A percentile compares a stretch with the other conserved stretches of the same genome.
Evolutionary conservation across 2,329 filamentous ascomycete species (phyloP).

Genomic region (Neurospora sp.): DNA sequence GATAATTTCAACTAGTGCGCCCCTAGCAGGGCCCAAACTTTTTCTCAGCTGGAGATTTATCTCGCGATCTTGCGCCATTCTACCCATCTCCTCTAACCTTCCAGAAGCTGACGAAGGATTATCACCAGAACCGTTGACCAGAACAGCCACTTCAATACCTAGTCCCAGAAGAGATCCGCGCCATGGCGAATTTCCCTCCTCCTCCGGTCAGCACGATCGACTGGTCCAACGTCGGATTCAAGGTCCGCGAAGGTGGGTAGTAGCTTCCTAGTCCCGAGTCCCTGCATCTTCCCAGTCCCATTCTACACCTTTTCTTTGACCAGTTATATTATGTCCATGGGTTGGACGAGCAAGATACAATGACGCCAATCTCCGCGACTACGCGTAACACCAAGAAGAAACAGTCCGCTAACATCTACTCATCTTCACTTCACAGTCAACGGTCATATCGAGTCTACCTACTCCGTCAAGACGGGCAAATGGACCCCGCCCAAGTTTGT

Average conservation of each 20-base stretch:
- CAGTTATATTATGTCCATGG: background rate
- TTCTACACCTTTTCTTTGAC: background rate
- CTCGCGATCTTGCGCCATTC: background rate
- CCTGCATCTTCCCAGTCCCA: background rate
- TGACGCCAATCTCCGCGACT: background rate
- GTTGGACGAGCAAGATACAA: background rate
- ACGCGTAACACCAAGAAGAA: background rate
- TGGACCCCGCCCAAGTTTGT: conserved; percentile 77
- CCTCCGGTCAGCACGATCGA: conserved; percentile 74
- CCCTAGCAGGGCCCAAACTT: too few species aligned
- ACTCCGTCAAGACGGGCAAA: conserved; percentile 60
- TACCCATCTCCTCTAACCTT: background rate
- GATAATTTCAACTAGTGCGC: background rate
- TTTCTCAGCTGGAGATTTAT: background rate
- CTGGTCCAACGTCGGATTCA: conserved; percentile 90
- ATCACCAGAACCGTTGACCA: background rate
- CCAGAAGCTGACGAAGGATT: background rate
- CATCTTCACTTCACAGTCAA: conserved; percentile 50
- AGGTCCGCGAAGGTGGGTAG: conserved; percentile 69
- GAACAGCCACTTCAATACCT: background rate
- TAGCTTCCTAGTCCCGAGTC: background rate
- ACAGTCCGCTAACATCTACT: background rate
- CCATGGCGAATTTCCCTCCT: conserved; percentile 58
- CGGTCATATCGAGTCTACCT: conserved; percentile 85
- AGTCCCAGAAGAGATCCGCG: background rate